Base-by-base conservation (phyloP, 805 yeast species). In the Blastobotrys parvus region DNA sequence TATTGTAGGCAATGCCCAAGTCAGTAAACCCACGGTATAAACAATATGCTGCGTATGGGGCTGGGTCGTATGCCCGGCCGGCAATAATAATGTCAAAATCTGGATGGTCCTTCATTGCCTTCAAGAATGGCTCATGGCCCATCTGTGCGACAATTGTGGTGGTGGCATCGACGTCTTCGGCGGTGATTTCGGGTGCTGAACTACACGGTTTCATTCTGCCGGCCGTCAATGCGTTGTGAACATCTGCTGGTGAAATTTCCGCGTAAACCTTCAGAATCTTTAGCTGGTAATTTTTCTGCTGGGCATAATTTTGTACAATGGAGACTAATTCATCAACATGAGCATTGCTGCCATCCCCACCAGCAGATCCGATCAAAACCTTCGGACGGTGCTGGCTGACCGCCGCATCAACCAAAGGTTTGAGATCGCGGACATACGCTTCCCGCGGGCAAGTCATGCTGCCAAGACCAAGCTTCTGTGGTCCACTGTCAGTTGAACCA, bases 61-160 rank as follows among this genome's bases (percentile, higher is more conserved):
- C 3, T 7, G 44, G 44, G 29, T 41, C 44, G 25, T 41, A 41
- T 8, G 44, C 33, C n/a, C 44, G 41, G 19, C 44, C 44, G 19
- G 35, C 44, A 19, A 41, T 17, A 15, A 41, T 41, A 13, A 41
- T 36, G n/a, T 41, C 44, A 23, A 35, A 41, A 25, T 35, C 41
- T 1, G 44, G 44, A 23, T 35, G 13, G n/a, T 41, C 44, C 13
- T 27, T 3, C 35, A 41, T 35, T n/a, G 41, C 44, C 30, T 41
- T 23, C 19, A 41, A 22, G 16, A 16, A 41, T 16, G 44, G 44
- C 41, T 41, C 44, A 10, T 15, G 2, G 13, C 41, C 40, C 44
- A 41, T 41, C 35, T 41, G 44, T 6, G 44, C 44, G 2, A 41
- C 44, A 2, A 41, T 17, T 2, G 41, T 23, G 4, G 44, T 16